phyloP scores from a whole-genome alignment of 179 eudicot genomes.

The Spergularia azorica region DNA sequence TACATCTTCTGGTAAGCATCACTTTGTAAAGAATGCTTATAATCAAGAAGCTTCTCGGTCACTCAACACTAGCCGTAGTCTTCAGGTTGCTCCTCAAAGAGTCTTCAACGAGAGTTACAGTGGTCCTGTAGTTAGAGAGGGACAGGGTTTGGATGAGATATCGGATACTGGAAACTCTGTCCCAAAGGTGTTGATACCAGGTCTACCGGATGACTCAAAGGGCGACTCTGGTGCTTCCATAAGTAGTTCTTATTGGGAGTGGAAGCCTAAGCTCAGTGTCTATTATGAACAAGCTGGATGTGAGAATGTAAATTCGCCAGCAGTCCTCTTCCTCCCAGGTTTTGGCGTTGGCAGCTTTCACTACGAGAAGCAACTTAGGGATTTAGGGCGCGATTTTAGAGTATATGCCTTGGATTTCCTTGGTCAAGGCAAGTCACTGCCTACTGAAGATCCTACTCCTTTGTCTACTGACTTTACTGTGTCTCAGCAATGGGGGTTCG shows the following conservation, averaged over 20 bases:
- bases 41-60: slow-evolving; percentile 26
- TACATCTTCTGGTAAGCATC: slow-evolving; percentile 23
- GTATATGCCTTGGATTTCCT: slow-evolving; percentile 93
- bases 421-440: slow-evolving; percentile 95
- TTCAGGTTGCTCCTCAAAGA: slow-evolving; percentile 35
- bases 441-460: slow-evolving; percentile 82
- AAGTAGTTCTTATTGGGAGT: slow-evolving; percentile 73
- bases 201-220: slow-evolving; percentile 65
- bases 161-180: slow-evolving; percentile 37
- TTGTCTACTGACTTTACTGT: slow-evolving; percentile 28
- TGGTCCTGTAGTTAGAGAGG: slow-evolving; percentile 53
- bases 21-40: slow-evolving; percentile 21
- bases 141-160: slow-evolving; percentile 37
- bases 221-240: slow-evolving; percentile 60
- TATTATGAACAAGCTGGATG: slow-evolving; percentile 78
- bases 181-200: slow-evolving; percentile 67
- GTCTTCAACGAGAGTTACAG: slow-evolving; percentile 45
- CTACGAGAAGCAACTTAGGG: slow-evolving; percentile 88
- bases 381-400: slow-evolving; percentile 85
- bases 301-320: slow-evolving; percentile 63
- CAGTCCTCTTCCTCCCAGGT: slow-evolving; percentile 89
- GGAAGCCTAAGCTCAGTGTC: slow-evolving; percentile 82
- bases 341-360: slow-evolving; percentile 99
- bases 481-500: slow-evolving; percentile 75
- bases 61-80: slow-evolving; percentile 25